Base-by-base conservation (phyloP, 768 basidiomycete species). In the Hortiboletus campestris region DNA sequence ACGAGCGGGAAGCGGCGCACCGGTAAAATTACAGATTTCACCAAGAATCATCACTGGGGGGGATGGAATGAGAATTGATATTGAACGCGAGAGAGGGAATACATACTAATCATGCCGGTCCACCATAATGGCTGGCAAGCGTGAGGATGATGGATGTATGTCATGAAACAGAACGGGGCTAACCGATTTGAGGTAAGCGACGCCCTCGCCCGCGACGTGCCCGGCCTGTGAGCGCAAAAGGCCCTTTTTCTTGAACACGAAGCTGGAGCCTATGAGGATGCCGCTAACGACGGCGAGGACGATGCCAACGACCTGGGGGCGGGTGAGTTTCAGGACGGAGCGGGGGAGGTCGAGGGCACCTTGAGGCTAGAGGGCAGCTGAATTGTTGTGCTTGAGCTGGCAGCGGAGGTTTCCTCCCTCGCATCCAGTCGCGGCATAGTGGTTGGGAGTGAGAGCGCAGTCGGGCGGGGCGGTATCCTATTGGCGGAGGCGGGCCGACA, bases 221-320 rank as follows among this genome's bases (percentile, higher is more conserved):
- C 90, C 93, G 56, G 89, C 88, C 77, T 91, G 89, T 69, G 86
- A 84, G 71, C 84, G 80, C 50, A 93, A 68, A 19, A 93, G 77
- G 10, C 91, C 96, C 67, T 93, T 97, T 82, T 99, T 99, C 84
- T 99, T 99, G 77, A 99, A 88, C 3, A 98, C 95, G 72, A 98
- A 98, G 63, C 86, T 89, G 39, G 83, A 82, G 6, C 96, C 97
- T 57, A 98, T 99, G 57, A 99, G 83, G 29, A 94, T 40, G 9
- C 96, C 97, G 65, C 89, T 92, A 36, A 69, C 63, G 48, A 94
- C 69, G 46, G 91, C 89, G 56, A 93, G 81, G 45, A 91, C 71
- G 62, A 93, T 83, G 12, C 91, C 90, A 61, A 91, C 84, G 66
- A 90, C 63, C 87, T 89, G 67, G 35, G 25, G n/a, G 19, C 36